Evolutionary conservation across 73 alveolate genomes (phyloP), one percentile per base, ranked within the genome.

Genomic region (Diophrys sp.): DNA sequence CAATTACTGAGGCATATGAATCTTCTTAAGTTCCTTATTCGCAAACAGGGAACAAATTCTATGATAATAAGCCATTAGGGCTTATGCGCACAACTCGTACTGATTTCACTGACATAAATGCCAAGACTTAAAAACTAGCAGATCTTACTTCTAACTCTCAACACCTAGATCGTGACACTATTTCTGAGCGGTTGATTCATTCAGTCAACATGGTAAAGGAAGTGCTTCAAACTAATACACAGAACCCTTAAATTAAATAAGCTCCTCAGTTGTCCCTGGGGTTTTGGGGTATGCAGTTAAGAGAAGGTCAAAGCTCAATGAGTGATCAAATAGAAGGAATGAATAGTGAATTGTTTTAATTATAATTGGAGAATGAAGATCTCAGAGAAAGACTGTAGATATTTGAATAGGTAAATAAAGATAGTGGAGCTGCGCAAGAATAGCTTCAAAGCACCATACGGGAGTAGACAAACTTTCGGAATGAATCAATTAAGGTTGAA

Each of bases 191-290:
- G 23, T 54, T 75, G 2, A 75, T 75, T 44, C 83, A 75, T 34
- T 33, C 73, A 27, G 83, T 68, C 1, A 75, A 75, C 26, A 75
- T 75, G 33, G 83, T 75, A 14, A 75, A 55, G n/a, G 83, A 75
- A 55, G 83, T 75, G 14, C 83, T 75, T 31, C 75, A 75, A 56
- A 26, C 73, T 24, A 75, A 75, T 26, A 71, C n/a, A n/a, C n/a
- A n/a, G n/a, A n/a, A n/a, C n/a, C n/a, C n/a, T n/a, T n/a, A n/a
- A n/a, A n/a, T n/a, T n/a, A n/a, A n/a, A n/a, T n/a, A n/a, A n/a
- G n/a, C n/a, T n/a, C n/a, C n/a, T n/a, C n/a, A n/a, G n/a, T n/a
- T n/a, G n/a, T n/a, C n/a, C n/a, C n/a, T n/a, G n/a, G n/a, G n/a
- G n/a, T n/a, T n/a, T n/a, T n/a, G n/a, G n/a, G n/a, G n/a, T n/a